Conservation (phyloP, 805 yeast genomes). For the Candida ficus region DNA sequence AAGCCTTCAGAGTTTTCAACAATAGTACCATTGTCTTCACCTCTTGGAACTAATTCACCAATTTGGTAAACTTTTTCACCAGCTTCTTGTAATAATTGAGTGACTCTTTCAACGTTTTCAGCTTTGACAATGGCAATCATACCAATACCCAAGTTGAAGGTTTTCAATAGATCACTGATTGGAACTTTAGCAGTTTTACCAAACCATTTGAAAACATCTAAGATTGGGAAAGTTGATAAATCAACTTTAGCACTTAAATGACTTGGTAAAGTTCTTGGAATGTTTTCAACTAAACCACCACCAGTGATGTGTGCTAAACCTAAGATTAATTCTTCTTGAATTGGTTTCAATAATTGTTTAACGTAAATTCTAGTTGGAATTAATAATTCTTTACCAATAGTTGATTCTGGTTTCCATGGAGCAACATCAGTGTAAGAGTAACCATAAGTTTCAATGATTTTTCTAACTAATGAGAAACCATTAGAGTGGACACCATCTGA, state of each 20-base stretch:
- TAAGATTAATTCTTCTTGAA: slow-evolving; percentile 60
- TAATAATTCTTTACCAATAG: slow-evolving; percentile 82
- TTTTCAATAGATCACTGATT: slow-evolving; percentile 73
- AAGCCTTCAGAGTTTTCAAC: slow-evolving; percentile 38
- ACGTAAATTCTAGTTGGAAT: slow-evolving; percentile 94
- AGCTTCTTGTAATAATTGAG: slow-evolving; percentile 46
- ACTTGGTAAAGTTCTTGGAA: slow-evolving; percentile 90
- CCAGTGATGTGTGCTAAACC: slow-evolving; percentile 98
- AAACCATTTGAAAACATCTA: slow-evolving; percentile 90
- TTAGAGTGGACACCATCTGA: slow-evolving; percentile 96
- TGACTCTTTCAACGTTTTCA: slow-evolving; percentile 56
- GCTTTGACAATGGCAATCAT: slow-evolving; percentile 84
- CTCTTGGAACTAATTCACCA: slow-evolving; percentile 51
- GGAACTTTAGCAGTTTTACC: slow-evolving; percentile 92
- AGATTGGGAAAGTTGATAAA: slow-evolving; percentile 75
- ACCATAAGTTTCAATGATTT: slow-evolving; percentile 76
- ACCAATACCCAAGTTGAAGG: slow-evolving; percentile 94
- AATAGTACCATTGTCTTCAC: slow-evolving; percentile 43
- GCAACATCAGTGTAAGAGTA: slow-evolving; percentile 67
- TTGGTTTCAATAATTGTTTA: slow-evolving; percentile 75
- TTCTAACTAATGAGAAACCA: slow-evolving; percentile 93
- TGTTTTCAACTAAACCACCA: slow-evolving; percentile 94
- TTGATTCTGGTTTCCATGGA: slow-evolving; percentile 72
- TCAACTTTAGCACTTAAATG: slow-evolving; percentile 77
- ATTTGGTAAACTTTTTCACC: slow-evolving; percentile 74